Conservation (phyloP, 2,329 filamentous ascomycete genomes). For the Thermochaetoides dissita region DNA sequence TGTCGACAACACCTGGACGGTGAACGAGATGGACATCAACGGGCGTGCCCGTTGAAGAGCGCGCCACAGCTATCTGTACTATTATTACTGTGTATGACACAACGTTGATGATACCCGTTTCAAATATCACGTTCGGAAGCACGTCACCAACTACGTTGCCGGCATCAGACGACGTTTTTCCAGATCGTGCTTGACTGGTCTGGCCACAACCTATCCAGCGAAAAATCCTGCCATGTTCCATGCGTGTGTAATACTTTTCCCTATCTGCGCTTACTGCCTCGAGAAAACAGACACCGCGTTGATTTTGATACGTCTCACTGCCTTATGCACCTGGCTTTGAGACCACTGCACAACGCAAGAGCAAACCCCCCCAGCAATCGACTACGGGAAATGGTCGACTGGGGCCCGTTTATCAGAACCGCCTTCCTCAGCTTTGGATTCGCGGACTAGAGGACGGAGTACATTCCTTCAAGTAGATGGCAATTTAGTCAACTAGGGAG, state of each 20-base stretch:
- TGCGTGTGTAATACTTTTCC: too few relatives aligned
- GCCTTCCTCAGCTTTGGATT: constrained; percentile 43
- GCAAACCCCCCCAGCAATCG: constrained; percentile 20
- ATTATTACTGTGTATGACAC: constrained; percentile 20
- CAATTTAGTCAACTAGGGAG: too few relatives aligned
- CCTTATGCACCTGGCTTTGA: constrained; percentile 33
- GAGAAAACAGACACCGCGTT: too few relatives aligned
- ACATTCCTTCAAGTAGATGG: constrained; percentile 26
- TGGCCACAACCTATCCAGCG: neutral
- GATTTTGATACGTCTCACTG: constrained; percentile 48
- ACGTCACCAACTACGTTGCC: neutral
- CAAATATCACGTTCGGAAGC: constrained; percentile 3
- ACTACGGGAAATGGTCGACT: constrained; percentile 9
- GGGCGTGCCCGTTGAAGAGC: too few relatives aligned
- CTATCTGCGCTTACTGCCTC: too few relatives aligned
- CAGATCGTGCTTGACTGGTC: neutral
- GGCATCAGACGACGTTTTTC: neutral
- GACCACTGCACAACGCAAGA: constrained; percentile 51
- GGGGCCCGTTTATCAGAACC: constrained; percentile 50
- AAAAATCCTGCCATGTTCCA: neutral
- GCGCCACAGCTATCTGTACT: too few relatives aligned
- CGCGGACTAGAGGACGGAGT: constrained; percentile 51
- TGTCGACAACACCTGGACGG: constrained; percentile 59
- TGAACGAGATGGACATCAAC: constrained; percentile 59
- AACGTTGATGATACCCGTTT: constrained; percentile 24